Percentiles rank a stretch among this genome's conserved stretches.
Conservation (phyloP, 768 basidiomycete genomes). For the Porpolomopsis calyptriformis region DNA sequence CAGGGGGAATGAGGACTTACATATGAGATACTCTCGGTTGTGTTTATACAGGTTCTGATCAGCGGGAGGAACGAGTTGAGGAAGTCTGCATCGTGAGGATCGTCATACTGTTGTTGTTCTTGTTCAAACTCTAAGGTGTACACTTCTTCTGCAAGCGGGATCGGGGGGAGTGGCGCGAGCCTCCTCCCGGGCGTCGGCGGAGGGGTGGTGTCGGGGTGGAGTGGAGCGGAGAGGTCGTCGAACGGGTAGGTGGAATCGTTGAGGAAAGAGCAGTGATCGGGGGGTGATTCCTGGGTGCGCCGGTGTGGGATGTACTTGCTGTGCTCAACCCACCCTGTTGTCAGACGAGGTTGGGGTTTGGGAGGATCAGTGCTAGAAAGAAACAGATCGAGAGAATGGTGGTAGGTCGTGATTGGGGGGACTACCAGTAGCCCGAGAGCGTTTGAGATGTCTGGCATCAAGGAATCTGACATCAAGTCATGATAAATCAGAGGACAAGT, state of each 20-base stretch:
- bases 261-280: background rate
- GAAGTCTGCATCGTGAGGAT: background rate
- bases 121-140: background rate
- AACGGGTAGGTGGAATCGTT: background rate
- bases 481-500: no score
- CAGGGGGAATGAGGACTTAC: background rate
- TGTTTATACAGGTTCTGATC: background rate
- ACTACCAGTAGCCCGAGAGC: background rate
- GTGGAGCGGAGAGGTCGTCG: background rate
- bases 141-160: background rate
- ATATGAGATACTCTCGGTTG: background rate
- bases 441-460: background rate
- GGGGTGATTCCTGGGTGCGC: background rate
- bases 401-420: background rate
- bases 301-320: background rate
- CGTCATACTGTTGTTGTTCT: background rate
- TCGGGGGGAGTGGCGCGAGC: background rate
- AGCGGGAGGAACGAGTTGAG: no score
- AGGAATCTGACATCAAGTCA: background rate
- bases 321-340: slow-evolving; percentile 1
- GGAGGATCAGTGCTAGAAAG: background rate
- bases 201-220: background rate
- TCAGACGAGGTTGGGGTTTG: background rate
- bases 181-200: no score
- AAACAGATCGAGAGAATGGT: background rate